Evolutionary conservation across 257 asterid genomes (phyloP).

Genomic region (Nicotiana knightiana): DNA sequence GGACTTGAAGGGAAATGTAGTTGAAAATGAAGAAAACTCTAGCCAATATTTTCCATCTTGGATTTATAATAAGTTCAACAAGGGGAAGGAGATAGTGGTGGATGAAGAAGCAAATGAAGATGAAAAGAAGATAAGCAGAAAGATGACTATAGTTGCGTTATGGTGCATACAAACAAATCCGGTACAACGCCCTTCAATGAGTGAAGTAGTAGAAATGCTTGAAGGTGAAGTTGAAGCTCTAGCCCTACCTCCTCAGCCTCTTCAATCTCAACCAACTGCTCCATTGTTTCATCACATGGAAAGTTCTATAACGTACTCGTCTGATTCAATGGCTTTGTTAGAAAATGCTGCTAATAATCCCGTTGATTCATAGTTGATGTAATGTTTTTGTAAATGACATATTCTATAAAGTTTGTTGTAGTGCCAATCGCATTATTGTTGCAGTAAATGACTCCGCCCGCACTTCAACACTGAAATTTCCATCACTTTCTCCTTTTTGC

Average conservation of each 20-base stretch:
- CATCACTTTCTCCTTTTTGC: no score
- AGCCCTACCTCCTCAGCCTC: background rate
- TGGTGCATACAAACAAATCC: background rate
- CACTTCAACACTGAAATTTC: no score
- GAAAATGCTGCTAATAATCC: background rate
- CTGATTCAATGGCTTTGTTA: conserved; percentile 1
- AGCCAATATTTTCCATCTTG: conserved; percentile 9
- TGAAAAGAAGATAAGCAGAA: background rate
- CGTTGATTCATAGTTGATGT: background rate
- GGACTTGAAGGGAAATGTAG: background rate
- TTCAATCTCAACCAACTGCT: background rate
- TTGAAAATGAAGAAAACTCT: background rate
- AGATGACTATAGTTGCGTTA: background rate
- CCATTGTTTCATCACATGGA: background rate
- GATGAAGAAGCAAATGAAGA: background rate
- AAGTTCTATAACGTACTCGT: background rate
- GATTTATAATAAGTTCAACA: background rate
- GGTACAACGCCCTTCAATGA: background rate
- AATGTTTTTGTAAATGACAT: no score
- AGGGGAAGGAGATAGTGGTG: background rate
- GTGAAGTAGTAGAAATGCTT: background rate
- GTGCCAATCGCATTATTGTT: no score
- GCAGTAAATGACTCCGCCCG: no score
- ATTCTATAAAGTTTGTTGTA: background rate
- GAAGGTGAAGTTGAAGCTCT: background rate